These are phyloP conservation scores for Penicillium atrosanguineum DNA, from an alignment of 495 filamentous ascomycete species.

Conservation along the genomic window DNA sequence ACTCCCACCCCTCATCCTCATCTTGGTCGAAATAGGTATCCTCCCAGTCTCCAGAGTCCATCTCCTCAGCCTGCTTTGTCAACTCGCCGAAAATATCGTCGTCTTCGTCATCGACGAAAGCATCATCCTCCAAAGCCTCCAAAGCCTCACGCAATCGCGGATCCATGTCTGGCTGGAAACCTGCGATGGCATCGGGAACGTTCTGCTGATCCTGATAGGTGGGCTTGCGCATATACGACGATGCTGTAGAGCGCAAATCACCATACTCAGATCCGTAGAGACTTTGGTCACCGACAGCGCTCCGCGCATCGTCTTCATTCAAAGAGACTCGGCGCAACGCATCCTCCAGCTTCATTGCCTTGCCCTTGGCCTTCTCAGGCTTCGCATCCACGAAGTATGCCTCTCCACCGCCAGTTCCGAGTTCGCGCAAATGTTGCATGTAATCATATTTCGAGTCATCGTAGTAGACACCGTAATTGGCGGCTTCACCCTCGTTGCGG, in stretches of 20 bases:
- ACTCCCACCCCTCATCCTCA: conserved; percentile 85
- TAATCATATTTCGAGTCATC: conserved; percentile 95
- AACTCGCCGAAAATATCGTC: conserved; percentile 80
- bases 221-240: conserved; percentile 64
- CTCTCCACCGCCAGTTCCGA: conserved; percentile 58
- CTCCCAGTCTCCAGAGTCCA: conserved; percentile 68
- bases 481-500: conserved; percentile 92
- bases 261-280: conserved; percentile 34
- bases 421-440: conserved; percentile 97
- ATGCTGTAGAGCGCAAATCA: conserved; percentile 47
- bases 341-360: conserved; percentile 77
- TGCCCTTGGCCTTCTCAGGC: conserved; percentile 56
- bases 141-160: conserved; percentile 86
- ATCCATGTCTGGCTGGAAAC: conserved; percentile 98
- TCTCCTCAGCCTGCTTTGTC: conserved; percentile 68
- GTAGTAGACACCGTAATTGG: conserved; percentile 86
- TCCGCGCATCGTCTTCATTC: conserved; percentile 44
- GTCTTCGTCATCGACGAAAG: conserved; percentile 82
- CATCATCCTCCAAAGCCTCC: conserved; percentile 94
- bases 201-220: conserved; percentile 95
- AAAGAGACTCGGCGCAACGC: conserved; percentile 67
- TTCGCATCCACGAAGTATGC: conserved; percentile 77
- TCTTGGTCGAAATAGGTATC: conserved; percentile 56
- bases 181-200: conserved; percentile 82
- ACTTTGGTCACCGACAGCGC: conserved; percentile 41